Base-by-base conservation (phyloP, 2,329 filamentous ascomycete species). In the Fusarium sp. region DNA sequence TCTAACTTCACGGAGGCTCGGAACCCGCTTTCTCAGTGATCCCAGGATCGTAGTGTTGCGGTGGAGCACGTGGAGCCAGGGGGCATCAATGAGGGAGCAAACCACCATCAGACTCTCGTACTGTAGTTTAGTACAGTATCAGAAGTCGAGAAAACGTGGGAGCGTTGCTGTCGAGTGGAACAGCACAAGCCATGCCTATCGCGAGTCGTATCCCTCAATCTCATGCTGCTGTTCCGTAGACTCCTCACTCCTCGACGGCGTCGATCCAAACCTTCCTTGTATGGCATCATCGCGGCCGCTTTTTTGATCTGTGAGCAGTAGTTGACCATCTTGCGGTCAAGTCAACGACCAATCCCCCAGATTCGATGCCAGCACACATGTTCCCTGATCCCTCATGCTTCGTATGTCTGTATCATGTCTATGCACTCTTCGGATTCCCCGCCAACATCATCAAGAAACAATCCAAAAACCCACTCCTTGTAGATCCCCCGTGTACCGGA, bases 61-160 rank as follows among this genome's bases (percentile, higher is more conserved):
- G 64, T 68, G 64, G 64, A 68, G 64, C 64, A 67, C 64, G 53
- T 65, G 60, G 64, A 54, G 50, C 53, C 64, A 67, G 53, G 64
- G 63, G 63, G 64, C 45, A 49, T 58, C 25, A 42, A n/a, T 41
- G 27, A 29, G 23, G 40, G 47, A 62, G 58, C 42, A 47, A 63
- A 63, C 33, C 59, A 63, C 59, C 61, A 64, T 62, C 43, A 67
- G 52, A 50, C 58, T 36, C 36, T 29, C 58, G 43, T 65, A 49
- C 29, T 53, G 17, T 45, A n/a, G 18, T n/a, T 54, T 54, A 49
- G 42, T 49, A 54, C 47, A 36, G 63, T 61, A 61, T 66, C 60
- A 48, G 36, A 29, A 55, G 21, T 49, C 29, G 39, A 31, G 40
- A 47, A 67, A 67, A 67, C 64, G 64, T 67, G 64, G 63, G 49